Conservation (phyloP, 106 monocot species). For the Acorus gramineus region DNA sequence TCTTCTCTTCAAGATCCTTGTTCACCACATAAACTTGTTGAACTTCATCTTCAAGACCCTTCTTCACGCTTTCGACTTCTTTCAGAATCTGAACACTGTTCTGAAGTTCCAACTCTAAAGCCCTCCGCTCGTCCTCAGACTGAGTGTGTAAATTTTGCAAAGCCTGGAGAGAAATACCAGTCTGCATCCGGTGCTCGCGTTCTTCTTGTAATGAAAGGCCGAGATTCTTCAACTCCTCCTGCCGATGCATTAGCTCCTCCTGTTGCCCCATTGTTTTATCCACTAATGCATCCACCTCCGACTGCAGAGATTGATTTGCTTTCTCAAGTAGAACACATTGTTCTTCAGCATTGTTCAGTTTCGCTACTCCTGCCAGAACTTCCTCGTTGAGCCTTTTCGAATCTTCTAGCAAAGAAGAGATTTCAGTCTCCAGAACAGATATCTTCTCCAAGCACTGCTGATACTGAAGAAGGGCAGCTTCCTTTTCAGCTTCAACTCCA, state of each 20-base stretch:
- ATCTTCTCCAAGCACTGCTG: slow-evolving; percentile 40
- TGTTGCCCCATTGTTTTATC: slow-evolving; percentile 18
- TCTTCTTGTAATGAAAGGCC: slow-evolving; percentile 24
- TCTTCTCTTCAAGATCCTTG: no score
- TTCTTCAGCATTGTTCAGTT: slow-evolving; percentile 21
- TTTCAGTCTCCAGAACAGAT: slow-evolving; percentile 40
- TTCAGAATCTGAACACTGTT: slow-evolving; percentile 9
- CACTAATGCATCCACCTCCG: slow-evolving; percentile 15
- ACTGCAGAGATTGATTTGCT: slow-evolving; percentile 17
- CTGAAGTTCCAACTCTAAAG: slow-evolving; percentile 6
- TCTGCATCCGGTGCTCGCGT: slow-evolving; percentile 13
- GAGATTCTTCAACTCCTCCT: slow-evolving; percentile 34
- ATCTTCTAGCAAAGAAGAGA: slow-evolving; percentile 6
- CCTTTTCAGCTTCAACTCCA: slow-evolving; percentile 43
- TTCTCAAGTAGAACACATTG: slow-evolving; percentile 28
- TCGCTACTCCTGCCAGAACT: not conserved
- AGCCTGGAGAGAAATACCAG: slow-evolving; percentile 27
- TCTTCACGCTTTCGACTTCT: slow-evolving; percentile 1
- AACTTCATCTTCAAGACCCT: no score
- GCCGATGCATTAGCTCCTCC: slow-evolving; percentile 20
- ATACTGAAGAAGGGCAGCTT: slow-evolving; percentile 41
- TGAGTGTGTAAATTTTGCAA: slow-evolving; percentile 29
- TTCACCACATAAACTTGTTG: no score
- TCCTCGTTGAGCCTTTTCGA: no score
- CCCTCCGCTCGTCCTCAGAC: slow-evolving; percentile 12